Percentiles rank a stretch among this genome's conserved stretches.
Evolutionary conservation across 108 stramenopile genomes (phyloP).

Genomic region (Cyclotella kingstonii): DNA sequence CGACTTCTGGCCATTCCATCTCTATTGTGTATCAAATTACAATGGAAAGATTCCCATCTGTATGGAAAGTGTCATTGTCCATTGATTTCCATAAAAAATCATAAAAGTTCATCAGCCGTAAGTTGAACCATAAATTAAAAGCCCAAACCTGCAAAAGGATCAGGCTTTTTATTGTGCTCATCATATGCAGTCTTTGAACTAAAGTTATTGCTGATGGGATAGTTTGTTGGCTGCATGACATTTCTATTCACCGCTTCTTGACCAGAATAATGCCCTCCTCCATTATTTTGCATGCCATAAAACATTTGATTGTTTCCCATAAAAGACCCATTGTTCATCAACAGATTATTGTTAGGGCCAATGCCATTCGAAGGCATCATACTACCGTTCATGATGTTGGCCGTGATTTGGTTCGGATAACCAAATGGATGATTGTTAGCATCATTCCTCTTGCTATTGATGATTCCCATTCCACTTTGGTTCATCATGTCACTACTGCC

Average conservation of each 20-base stretch:
- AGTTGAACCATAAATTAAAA: constrained; percentile 9
- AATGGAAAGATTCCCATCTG: too few relatives aligned
- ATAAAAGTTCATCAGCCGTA: too few relatives aligned
- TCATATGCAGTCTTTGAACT: constrained; percentile 4
- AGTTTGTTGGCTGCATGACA: constrained; percentile 32
- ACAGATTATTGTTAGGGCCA: constrained; percentile 6
- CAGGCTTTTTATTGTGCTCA: constrained; percentile 16
- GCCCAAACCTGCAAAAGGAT: constrained; percentile 44
- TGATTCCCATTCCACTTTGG: constrained; percentile 15
- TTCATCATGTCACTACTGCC: constrained; percentile 13
- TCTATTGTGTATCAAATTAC: too few relatives aligned
- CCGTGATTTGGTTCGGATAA: too few relatives aligned
- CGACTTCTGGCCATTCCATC: too few relatives aligned
- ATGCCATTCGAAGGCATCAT: constrained; percentile 7
- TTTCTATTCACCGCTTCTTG: constrained; percentile 27
- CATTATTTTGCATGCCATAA: too few relatives aligned
- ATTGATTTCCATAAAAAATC: too few relatives aligned
- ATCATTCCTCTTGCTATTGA: constrained; percentile 26
- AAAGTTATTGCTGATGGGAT: constrained; percentile 27
- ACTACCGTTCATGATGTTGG: background rate
- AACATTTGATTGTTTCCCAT: background rate
- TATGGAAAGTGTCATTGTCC: too few relatives aligned
- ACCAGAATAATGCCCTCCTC: background rate
- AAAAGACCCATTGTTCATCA: constrained; percentile 23
- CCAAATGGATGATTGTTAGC: constrained; percentile 35